Evolutionary conservation across 441 rosid genomes (phyloP), one percentile per base, ranked within the genome.

Genomic region (Croton laevigatus): DNA sequence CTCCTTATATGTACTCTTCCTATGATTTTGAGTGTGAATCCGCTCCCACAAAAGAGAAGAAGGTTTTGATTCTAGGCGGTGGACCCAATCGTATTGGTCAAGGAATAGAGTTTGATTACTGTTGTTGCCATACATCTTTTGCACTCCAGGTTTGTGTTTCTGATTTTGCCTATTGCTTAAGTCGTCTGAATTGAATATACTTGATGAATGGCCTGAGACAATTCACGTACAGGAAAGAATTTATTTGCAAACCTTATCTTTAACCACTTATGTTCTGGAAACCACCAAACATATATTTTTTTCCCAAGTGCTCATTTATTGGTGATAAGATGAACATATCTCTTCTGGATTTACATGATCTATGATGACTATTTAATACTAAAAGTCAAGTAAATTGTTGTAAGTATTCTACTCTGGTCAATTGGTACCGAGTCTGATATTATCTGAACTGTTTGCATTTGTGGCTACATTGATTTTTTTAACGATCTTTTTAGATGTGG

Each of bases 31-130:
- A 94, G 80, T 94, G 99, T 49, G 99, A 92, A 82, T 92, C 98
- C 70, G 88, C 85, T 68, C 97, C 99, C 22, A 92, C 90, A 67
- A 72, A 20, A 67, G 86, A 65, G 79, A 89, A 85, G 81, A 92
- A 94, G 85, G 96, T 92, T 71, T 70, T 94, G 89, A 94, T 94
- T 81, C 81, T 94, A 75, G 98, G 98, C 59, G 99, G 99, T 76
- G 99, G 99, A 64, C 99, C 98, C 19, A 94, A 94, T 79, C 90
- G 98, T 73, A 92, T 95, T 70, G 98, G 97, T 32, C 99, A 92
- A 78, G 99, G 98, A 61, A 95, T 95, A 73, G 99, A 95, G 74
- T 95, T 95, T 73, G 99, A 95, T 77, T 95, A 95, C 83, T 95
- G 99, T 70, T 95, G 99, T 76, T 95, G 99, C 82, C 99, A 95